These are phyloP conservation scores for Arthrobotrys sinensis DNA, from an alignment of 2,329 filamentous ascomycete species.

Conservation along the genomic window DNA sequence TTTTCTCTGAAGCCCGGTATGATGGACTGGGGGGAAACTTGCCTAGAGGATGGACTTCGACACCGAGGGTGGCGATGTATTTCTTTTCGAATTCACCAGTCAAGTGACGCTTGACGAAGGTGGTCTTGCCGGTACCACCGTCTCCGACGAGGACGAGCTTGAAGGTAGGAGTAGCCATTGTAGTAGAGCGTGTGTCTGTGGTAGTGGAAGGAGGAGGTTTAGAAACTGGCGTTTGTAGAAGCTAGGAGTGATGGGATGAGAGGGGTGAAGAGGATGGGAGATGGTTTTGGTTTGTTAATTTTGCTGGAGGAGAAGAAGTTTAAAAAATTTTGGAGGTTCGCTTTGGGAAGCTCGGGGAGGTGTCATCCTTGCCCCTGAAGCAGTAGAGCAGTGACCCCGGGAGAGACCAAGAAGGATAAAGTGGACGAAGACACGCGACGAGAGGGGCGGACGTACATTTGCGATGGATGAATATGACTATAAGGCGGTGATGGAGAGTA, in stretches of 20 bases:
- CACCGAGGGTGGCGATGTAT: constrained; percentile 99
- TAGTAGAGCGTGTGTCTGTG: constrained; percentile 62
- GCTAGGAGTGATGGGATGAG: constrained; percentile 28
- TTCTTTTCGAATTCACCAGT: constrained; percentile 99
- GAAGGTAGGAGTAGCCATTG: constrained; percentile 90
- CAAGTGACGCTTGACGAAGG: constrained; percentile 99
- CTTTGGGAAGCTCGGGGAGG: constrained; percentile 48
- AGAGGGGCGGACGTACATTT: constrained; percentile 27
- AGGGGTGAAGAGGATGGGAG: constrained; percentile 39
- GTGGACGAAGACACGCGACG: constrained; percentile 16
- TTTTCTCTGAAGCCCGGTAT: constrained; percentile 9
- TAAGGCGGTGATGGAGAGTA: not conserved
- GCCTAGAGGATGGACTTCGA: constrained; percentile 98
- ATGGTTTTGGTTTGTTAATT: constrained; percentile 33
- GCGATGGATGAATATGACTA: not conserved
- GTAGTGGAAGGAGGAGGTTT: constrained; percentile 12
- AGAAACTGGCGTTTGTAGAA: constrained; percentile 7
- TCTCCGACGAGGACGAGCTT: constrained; percentile 99
- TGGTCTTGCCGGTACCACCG: constrained; percentile 99
- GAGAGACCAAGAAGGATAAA: not conserved
- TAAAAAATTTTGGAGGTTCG: constrained; percentile 37
- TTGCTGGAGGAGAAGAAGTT: constrained; percentile 35
- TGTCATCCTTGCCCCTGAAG: constrained; percentile 11
- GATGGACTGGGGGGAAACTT: constrained; percentile 54
- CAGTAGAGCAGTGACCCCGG: constrained; percentile 14